A percentile compares a stretch with the other conserved stretches of the same genome.
Conservation (phyloP, 2,329 filamentous ascomycete species). For the Corynespora cassiicola region DNA sequence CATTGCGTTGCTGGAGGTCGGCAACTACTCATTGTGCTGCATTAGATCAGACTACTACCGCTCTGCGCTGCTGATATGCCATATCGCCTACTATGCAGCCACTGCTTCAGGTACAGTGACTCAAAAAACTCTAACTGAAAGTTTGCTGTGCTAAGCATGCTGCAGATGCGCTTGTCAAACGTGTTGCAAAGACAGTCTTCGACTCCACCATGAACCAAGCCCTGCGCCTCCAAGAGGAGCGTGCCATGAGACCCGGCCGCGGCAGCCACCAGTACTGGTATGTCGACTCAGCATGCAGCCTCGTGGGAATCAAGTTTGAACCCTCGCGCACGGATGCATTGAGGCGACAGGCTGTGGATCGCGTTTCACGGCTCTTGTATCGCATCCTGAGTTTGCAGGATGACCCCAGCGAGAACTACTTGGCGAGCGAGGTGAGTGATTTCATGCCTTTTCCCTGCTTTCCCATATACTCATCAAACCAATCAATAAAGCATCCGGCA, state of each 20-base stretch:
- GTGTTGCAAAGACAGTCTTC: conserved; percentile 14
- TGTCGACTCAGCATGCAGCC: conserved; percentile 37
- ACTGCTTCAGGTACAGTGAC: conserved; percentile 6
- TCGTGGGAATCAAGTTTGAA: conserved; percentile 32
- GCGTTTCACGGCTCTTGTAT: conserved; percentile 24
- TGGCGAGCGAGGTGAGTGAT: conserved; percentile 18
- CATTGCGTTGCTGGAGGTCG: conserved; percentile 11
- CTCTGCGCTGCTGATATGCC: conserved; percentile 23
- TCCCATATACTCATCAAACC: no score
- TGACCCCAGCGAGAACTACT: conserved; percentile 13
- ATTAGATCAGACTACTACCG: conserved; percentile 27
- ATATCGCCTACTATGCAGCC: conserved; percentile 23
- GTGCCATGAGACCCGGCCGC: conserved; percentile 39
- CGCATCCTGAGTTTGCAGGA: conserved; percentile 25
- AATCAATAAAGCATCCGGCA: no score
- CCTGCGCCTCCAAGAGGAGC: conserved; percentile 40
- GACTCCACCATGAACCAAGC: conserved; percentile 24
- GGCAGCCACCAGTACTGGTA: conserved; percentile 46
- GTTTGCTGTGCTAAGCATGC: conserved; percentile 19
- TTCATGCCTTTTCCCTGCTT: no score
- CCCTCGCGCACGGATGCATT: conserved; percentile 20
- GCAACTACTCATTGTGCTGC: conserved; percentile 20
- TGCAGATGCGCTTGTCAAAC: conserved; percentile 14
- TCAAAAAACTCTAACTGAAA: not conserved
- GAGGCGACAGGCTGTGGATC: conserved; percentile 30